These are phyloP conservation scores for Vigna trinervia DNA, from an alignment of 306 rosid genomes.

Conservation along the genomic window DNA sequence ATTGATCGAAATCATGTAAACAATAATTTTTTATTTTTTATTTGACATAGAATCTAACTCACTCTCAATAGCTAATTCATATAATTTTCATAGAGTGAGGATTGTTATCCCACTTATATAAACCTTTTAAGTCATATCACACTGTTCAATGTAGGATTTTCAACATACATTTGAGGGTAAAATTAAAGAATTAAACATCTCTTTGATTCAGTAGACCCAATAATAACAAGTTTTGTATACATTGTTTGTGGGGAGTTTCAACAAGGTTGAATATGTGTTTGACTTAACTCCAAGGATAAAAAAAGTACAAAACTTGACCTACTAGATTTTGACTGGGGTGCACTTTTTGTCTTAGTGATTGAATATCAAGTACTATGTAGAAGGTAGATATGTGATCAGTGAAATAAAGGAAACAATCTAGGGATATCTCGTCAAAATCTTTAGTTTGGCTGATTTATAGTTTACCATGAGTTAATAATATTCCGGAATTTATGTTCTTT, in stretches of 20 bases:
- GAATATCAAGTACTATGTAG: not conserved
- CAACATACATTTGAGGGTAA: not conserved
- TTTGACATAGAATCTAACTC: not conserved
- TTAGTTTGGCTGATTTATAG: not conserved
- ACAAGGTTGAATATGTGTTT: not conserved
- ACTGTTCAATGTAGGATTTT: not conserved
- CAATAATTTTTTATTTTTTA: not conserved
- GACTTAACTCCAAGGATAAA: not conserved
- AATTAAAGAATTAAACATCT: not conserved
- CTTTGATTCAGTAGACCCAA: not conserved
- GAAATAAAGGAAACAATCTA: not conserved
- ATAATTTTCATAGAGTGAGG: not conserved
- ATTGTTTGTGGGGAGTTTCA: not conserved
- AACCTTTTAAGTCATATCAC: not conserved
- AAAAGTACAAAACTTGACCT: slow-evolving; percentile 16
- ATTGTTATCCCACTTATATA: not conserved
- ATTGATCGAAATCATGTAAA: slow-evolving; percentile 5
- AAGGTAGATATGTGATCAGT: slow-evolving; percentile 9
- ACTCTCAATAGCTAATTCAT: not conserved
- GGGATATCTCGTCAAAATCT: slow-evolving; percentile 16
- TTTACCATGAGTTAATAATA: slow-evolving; percentile 1
- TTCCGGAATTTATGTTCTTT: not conserved
- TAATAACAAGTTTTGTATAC: not conserved
- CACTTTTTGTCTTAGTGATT: slow-evolving; percentile 19
- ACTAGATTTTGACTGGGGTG: not conserved